phyloP scores from a whole-genome alignment of 78 protist genomes.

The Fonticula alba region DNA sequence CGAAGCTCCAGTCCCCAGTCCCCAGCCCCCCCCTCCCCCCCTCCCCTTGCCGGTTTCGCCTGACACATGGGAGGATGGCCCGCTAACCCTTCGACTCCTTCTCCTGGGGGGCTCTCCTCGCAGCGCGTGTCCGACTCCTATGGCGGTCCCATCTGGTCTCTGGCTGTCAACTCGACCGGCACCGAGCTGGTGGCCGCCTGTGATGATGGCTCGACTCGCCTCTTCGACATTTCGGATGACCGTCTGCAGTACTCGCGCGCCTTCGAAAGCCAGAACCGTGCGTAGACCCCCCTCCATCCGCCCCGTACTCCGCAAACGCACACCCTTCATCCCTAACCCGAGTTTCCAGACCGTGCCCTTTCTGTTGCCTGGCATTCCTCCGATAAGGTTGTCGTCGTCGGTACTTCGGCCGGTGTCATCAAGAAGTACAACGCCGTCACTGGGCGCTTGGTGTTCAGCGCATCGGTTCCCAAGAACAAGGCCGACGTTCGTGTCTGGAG shows the following conservation, averaged over 20 bases:
- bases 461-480: too few species aligned
- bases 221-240: slow-evolving; percentile 4
- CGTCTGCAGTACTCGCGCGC: background rate
- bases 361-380: too few species aligned
- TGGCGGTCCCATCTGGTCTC: slow-evolving; percentile 18
- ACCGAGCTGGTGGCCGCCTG: slow-evolving; percentile 14
- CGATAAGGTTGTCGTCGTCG: slow-evolving; percentile 7
- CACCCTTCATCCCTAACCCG: too few species aligned
- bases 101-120: too few species aligned
- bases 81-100: background rate
- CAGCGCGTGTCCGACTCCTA: slow-evolving; percentile 1
- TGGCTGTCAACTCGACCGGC: background rate
- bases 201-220: slow-evolving; percentile 17
- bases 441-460: background rate
- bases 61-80: background rate
- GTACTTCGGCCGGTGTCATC: background rate
- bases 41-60: background rate
- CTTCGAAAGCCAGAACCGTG: background rate
- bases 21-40: background rate
- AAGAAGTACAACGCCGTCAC: background rate
- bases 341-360: too few species aligned
- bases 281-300: too few species aligned
- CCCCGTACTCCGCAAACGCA: too few species aligned
- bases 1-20: background rate
- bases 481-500: slow-evolving; percentile 7